phyloP scores from a whole-genome alignment of 306 rosid species.

The Medicago lupulina region DNA sequence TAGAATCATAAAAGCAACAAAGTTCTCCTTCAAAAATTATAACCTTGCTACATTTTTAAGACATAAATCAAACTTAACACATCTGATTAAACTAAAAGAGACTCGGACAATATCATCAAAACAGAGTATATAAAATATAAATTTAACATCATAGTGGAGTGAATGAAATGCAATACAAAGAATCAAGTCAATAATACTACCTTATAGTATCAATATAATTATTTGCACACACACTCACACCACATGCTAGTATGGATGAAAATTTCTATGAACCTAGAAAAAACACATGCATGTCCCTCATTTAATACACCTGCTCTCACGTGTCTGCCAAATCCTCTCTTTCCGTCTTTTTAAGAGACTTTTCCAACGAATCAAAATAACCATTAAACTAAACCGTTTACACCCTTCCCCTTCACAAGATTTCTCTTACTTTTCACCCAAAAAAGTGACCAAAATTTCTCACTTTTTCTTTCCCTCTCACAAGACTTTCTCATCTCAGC shows the following conservation, averaged over 20 bases:
- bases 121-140: not conserved
- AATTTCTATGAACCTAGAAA: conserved; percentile 39
- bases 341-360: conserved; percentile 42
- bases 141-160: not conserved
- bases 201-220: not conserved
- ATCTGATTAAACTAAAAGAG: not conserved
- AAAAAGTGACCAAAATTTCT: not conserved
- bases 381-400: not conserved
- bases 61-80: no score
- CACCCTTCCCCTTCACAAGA: conserved; percentile 31
- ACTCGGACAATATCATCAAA: not conserved
- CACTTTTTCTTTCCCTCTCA: conserved; percentile 47
- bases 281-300: conserved; percentile 66
- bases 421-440: not conserved
- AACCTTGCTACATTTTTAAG: no score
- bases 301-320: conserved; percentile 56
- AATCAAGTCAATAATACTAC: conserved; percentile 6
- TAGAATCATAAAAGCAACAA: not conserved
- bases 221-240: not conserved
- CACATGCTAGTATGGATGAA: conserved; percentile 33
- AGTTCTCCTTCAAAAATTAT: no score
- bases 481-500: conserved; percentile 50
- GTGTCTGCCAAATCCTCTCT: conserved; percentile 57
- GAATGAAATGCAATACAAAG: conserved; percentile 35
- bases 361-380: conserved; percentile 23